Conservation (phyloP, 371 early-diverging fungal genomes). For the Haplosporangium sp. region DNA sequence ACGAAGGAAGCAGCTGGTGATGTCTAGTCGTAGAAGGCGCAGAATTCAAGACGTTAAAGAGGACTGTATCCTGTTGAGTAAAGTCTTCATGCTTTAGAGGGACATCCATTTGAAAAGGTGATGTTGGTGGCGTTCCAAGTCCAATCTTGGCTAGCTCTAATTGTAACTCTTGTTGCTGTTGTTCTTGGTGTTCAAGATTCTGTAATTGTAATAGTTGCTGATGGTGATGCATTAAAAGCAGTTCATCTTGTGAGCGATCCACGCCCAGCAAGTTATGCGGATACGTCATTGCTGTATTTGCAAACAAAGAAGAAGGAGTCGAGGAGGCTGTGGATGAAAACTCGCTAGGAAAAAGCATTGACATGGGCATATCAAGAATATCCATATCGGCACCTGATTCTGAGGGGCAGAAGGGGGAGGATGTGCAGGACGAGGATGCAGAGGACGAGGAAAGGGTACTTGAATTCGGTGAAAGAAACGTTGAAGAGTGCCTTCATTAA, state of each 20-base stretch:
- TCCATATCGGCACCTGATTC: conserved; percentile 31
- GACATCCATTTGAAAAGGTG: neutral
- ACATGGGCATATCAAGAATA: conserved; percentile 38
- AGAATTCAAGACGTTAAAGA: neutral
- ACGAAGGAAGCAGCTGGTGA: neutral
- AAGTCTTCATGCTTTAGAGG: neutral
- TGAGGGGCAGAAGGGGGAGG: conserved; percentile 29
- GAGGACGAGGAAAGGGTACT: conserved; percentile 19
- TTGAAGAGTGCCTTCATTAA: conserved; percentile 6
- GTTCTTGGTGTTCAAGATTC: conserved; percentile 19
- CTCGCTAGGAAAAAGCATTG: conserved; percentile 33
- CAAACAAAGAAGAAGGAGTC: neutral
- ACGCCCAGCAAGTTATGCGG: conserved; percentile 14
- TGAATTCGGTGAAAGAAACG: conserved; percentile 17
- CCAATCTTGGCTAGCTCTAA: conserved; percentile 29
- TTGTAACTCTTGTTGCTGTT: conserved; percentile 24
- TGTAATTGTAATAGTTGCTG: conserved; percentile 15
- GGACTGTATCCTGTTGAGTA: neutral
- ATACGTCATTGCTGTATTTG: neutral
- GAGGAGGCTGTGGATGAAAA: conserved; percentile 10
- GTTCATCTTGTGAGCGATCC: conserved; percentile 23
- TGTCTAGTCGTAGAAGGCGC: neutral
- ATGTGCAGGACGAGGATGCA: conserved; percentile 18
- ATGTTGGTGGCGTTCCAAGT: conserved; percentile 25
- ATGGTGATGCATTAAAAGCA: conserved; percentile 30